Percentiles rank a stretch among this genome's conserved stretches.
phyloP scores from a whole-genome alignment of 495 filamentous ascomycete genomes.

The Recurvomyces mirabilis region DNA sequence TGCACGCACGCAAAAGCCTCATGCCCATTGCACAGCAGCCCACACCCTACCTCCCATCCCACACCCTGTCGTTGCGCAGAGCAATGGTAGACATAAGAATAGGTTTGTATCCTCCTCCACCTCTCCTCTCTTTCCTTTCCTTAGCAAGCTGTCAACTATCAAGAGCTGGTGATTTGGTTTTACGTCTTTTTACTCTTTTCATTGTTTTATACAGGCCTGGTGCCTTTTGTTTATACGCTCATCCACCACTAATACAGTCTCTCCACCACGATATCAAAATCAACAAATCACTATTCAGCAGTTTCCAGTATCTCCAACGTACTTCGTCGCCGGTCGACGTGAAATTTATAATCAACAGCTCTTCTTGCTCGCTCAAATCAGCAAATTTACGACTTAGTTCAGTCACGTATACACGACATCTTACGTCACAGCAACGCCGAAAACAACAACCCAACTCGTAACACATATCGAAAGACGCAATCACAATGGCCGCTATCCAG shows the following conservation, averaged over 20 bases:
- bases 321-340: constrained; percentile 33
- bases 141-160: constrained; percentile 34
- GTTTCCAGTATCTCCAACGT: constrained; percentile 15
- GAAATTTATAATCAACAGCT: constrained; percentile 26
- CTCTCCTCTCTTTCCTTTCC: constrained; percentile 23
- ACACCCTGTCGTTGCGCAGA: not conserved
- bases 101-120: constrained; percentile 2
- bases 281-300: constrained; percentile 4
- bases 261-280: constrained; percentile 3
- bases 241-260: constrained; percentile 9
- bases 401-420: constrained; percentile 3
- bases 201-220: constrained; percentile 24
- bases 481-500: constrained; percentile 34
- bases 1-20: constrained; percentile 1
- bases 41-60: no score
- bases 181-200: constrained; percentile 23
- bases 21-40: no score
- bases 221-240: constrained; percentile 14
- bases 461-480: constrained; percentile 4
- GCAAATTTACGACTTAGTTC: constrained; percentile 8
- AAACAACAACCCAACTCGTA: constrained; percentile 13
- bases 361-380: constrained; percentile 30
- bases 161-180: constrained; percentile 30
- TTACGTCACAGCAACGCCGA: no score
- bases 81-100: constrained; percentile 4